Evolutionary conservation across 75 land plant genomes (phyloP), one percentile per base, ranked within the genome.

Genomic region (Selaginella moellendorffii): DNA sequence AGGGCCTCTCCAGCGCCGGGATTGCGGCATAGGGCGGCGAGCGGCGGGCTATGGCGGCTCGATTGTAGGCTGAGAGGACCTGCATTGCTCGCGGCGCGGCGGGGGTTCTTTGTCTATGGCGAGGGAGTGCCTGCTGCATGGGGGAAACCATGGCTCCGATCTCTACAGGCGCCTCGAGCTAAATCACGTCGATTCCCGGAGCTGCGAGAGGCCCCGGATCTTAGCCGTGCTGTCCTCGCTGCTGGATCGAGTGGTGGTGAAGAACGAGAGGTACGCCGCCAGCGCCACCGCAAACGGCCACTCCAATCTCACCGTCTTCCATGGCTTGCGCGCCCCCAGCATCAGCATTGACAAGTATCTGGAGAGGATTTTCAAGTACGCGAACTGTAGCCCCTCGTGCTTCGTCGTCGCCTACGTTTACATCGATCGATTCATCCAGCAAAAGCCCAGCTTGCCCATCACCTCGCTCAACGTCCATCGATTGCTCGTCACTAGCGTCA

Each of bases 351-450:
- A 80, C 28, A 51, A 74, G 0, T 86, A 74, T 54, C 68, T 86
- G 18, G 90, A 81, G 69, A 71, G 90, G 62, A 83, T 86, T 25
- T 86, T 81, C 67, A 59, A 72, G 65, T 86, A 86, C 62, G 80
- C 87, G 17, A 36, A 62, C 8, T 81, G 74, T 14, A 78, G 76
- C 24, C 78, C 90, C 1, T 78, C 87, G 1, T 79, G 82, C 2
- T 81, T 74, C 52, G 87, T 86, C 10, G 86, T 86, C 2, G 90
- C 87, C 5, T 86, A 83, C 61, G 80, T 79, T 0, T 86, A 86
- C 26, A 81, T 86, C 1, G 87, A 86, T 62, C 79, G 84, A 0
- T 61, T 83, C 36, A 72, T 79, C 62, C 90, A 79, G 54, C 27
- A 31, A 19, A 59, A 72, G 31, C 75, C 82, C 0, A 65, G 46